These are phyloP conservation scores for Zygoascus meyerae DNA, from an alignment of 1,139 yeast genomes.

Conservation along the genomic window DNA sequence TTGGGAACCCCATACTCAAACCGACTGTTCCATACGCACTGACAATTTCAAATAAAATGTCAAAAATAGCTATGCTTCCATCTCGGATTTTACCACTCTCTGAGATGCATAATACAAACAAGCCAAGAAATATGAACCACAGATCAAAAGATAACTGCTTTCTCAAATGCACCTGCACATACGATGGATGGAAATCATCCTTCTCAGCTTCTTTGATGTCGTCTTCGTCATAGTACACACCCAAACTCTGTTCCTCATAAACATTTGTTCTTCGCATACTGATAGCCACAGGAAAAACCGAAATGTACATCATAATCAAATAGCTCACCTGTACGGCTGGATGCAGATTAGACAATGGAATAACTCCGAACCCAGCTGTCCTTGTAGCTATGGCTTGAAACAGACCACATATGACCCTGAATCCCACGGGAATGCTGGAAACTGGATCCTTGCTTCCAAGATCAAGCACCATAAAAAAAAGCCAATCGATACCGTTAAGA, in stretches of 20 bases:
- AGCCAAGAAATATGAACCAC: conserved; percentile 86
- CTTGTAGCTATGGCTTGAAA: conserved; percentile 91
- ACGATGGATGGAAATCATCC: conserved; percentile 37
- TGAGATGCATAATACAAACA: conserved; percentile 78
- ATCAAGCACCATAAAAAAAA: conserved; percentile 75
- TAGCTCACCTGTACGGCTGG: conserved; percentile 93
- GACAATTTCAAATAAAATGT: conserved; percentile 76
- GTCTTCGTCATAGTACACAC: conserved; percentile 55
- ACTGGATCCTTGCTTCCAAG: conserved; percentile 39
- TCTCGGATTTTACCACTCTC: conserved; percentile 61
- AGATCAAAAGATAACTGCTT: conserved; percentile 89
- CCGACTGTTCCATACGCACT: conserved; percentile 98
- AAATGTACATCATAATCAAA: conserved; percentile 95
- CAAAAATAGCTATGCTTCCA: conserved; percentile 58
- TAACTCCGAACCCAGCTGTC: conserved; percentile 83
- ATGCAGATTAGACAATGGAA: conserved; percentile 63
- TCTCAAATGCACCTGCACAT: conserved; percentile 81
- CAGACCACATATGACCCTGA: conserved; percentile 69
- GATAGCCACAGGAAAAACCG: conserved; percentile 92
- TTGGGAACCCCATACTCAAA: conserved; percentile 75
- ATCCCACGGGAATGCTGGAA: conserved; percentile 54
- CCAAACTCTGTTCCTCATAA: conserved; percentile 92
- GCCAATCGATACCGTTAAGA: conserved; percentile 69
- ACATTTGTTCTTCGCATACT: conserved; percentile 95
- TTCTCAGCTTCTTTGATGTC: conserved; percentile 30